Evolutionary conservation across 345 rosid species (phyloP), one percentile per base, ranked within the genome.

Genomic region (Rubroshorea leprosula): DNA sequence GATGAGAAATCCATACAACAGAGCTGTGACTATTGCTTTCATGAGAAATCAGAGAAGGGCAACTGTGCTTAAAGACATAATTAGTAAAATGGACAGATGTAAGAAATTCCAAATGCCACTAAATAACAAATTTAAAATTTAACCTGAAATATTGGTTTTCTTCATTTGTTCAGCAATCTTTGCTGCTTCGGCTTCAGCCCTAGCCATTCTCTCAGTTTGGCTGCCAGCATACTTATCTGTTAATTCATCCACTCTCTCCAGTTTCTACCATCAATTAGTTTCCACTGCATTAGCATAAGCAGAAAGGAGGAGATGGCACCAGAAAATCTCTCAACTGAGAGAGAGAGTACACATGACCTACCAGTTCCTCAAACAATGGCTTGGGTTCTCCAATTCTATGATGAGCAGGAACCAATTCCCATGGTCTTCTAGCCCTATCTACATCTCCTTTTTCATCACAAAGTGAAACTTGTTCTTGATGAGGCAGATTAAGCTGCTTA

Each of bases 401-500:
- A 46, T 72, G 70, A 57, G 80, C 63, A 54, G 96, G 90, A 54
- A 93, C 31, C 49, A 87, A 76, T 56, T 93, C 90, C 99, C 97
- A 93, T 20, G 74, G 96, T 58, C 68, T 80, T 69, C 70, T 78
- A 63, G 86, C 85, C 72, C 60, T 76, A 58, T 74, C 74, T 1
- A 81, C 48, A 49, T 86, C 93, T 47, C 89, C 87, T 41, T 75
- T 79, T 62, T 85, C 91, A 50, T 84, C 91, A 23, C 67, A 70
- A 52, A 93, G 87, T 2, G 91, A 87, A 64, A 82, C 71, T 55
- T 3, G 8, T 27, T 27, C 31, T 8, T 76, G 79, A 26, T 68
- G 78, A 61, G 83, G 75, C 69, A 87, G 62, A 85, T 85, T 78
- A 27, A 93, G 86, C 78, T 89, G 97, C 91, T 79, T 87, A 63